Evolutionary conservation across 2,329 filamentous ascomycete genomes (phyloP).

Genomic region (Lasiodiplodia sp.): DNA sequence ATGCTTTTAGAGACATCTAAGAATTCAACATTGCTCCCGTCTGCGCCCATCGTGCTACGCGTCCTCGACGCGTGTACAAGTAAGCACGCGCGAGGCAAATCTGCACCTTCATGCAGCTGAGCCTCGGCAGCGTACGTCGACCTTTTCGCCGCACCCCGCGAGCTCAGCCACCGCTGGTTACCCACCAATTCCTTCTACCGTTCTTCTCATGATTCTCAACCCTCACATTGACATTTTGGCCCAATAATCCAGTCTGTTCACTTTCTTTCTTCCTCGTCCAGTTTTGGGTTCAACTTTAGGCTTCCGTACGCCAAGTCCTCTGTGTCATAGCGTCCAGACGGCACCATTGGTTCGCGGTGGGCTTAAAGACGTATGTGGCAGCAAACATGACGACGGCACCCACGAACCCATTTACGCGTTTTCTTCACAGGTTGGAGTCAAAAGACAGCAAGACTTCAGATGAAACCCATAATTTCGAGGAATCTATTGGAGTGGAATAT

Average conservation of each 20-base stretch:
- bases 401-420: not conserved
- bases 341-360: not conserved
- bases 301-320: not conserved
- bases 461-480: not conserved
- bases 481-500: not conserved
- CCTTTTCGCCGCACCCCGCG: not conserved
- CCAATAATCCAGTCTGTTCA: too few relatives aligned
- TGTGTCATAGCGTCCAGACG: not conserved
- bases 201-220: not conserved
- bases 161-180: not conserved
- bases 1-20: not conserved
- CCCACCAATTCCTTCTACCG: not conserved
- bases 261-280: not conserved
- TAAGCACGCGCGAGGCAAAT: not conserved
- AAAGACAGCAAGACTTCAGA: not conserved
- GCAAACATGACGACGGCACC: not conserved
- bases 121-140: not conserved
- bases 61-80: not conserved
- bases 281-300: not conserved
- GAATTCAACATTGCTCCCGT: not conserved
- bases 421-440: not conserved
- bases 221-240: too few relatives aligned
- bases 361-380: not conserved
- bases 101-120: slow-evolving; percentile 1
- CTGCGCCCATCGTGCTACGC: not conserved